Evolutionary conservation across 2,329 filamentous ascomycete species (phyloP), one percentile per base, ranked within the genome.

Genomic region (Claviceps digitariae): DNA sequence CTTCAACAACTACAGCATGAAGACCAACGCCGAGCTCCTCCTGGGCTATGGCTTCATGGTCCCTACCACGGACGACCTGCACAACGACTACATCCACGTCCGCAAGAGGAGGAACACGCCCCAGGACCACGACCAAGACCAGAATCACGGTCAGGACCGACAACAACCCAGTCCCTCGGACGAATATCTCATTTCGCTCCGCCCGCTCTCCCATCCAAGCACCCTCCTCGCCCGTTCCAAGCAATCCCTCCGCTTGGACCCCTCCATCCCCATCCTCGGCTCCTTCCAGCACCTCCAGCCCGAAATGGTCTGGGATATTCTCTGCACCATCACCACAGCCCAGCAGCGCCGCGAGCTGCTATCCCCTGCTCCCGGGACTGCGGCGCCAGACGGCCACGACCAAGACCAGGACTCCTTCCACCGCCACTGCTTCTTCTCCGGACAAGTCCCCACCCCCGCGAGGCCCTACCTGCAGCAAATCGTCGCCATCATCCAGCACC

Each of bases 1-100:
- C 25, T 83, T 74, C 61, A 87, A 87, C 69, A 88, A 87, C 64
- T 90, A 90, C 62, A 85, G 85, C 31, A 65, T 71, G 61, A 86
- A 87, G 66, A 86, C 84, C 7, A 90, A 89, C 60, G 84, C 83
- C 55, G 83, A 87, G 67, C 69, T 85, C 25, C 71, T 85, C 1
- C 68, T 84, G 2, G 81, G 76, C 0, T 85, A 85, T 60, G 80
- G 81, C 2, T 84, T 84, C 61, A 72, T 78, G 57, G 62, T 83
- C 0, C 72, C 75, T 1, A 67, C 73, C 52, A 71, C 70, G 0
- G 64, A 67, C 0, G 64, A 61, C 4, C 66, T 81, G 53, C 78
- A 82, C 62, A 82, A 82, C 58, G 79, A 82, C 63, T 82, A 82
- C 60, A 65, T 78, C 1, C 78, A 82, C 60, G 67, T 82, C 10